Base-by-base conservation (phyloP, 2,329 filamentous ascomycete genomes). In the Ophiobolus disseminans region DNA sequence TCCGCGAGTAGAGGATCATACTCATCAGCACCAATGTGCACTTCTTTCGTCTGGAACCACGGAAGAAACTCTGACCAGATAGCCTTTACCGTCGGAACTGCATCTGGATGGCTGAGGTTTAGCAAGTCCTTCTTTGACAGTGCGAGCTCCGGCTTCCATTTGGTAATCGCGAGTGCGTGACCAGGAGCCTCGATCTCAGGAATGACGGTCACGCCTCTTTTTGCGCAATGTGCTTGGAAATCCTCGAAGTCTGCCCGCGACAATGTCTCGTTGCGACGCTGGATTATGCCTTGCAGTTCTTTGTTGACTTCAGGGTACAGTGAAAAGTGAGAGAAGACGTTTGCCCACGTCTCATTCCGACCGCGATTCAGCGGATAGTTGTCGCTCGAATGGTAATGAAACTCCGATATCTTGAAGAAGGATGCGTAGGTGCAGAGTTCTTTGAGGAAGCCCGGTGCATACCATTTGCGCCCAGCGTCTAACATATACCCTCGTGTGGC, bases 341-440 rank as follows among this genome's bases (percentile, higher is more conserved):
- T 52, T 20, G 69, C 56, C 76, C 76, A 79, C 0, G 77, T 77
- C 32, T 75, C 73, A 40, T 80, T 80, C 38, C 63, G 73, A 1
- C 77, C 77, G 6, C 77, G 72, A 48, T 77, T 79, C 32, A 80
- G 55, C 0, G 76, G 76, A 49, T 78, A 78, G 51, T 80, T 80
- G 62, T 80, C 78, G 58, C 75, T 78, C 5, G 75, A 73, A 53
- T 80, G 78, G 53, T 79, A 78, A 46, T 80, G 78, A 40, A 80
- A 79, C 53, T 79, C 76, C 10, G 72, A 75, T 58, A 79, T 68
- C 59, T 78, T 80, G 68, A 79, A 80, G 60, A 77, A 77, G 11
- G 73, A 75, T 2, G 72, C 73, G 44, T 77, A 78, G 20, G 73
- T 75, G 64, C 76, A 78, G 16, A 77, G 57, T 17, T 77, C 74